Conservation (phyloP, 768 basidiomycete species). For the Agrocybe pediades region DNA sequence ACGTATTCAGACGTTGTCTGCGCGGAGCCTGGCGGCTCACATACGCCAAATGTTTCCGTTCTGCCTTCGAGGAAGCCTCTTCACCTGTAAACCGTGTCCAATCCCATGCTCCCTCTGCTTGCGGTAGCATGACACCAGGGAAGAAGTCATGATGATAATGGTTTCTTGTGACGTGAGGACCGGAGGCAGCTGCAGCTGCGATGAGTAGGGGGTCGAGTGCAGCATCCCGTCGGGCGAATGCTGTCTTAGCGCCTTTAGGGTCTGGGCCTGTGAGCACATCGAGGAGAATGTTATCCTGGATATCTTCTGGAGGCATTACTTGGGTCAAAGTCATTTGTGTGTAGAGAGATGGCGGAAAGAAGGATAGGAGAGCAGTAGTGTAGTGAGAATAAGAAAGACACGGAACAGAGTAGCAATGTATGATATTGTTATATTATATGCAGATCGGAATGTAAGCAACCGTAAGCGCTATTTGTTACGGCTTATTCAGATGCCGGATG, state of each 20-base stretch:
- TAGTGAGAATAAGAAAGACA: conserved; percentile 8
- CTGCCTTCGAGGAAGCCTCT: conserved; percentile 35
- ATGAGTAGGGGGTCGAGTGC: conserved; percentile 79
- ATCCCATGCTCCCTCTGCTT: conserved; percentile 55
- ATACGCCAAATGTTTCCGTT: conserved; percentile 56
- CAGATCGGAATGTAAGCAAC: not conserved
- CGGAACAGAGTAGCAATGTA: conserved; percentile 16
- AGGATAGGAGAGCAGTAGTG: conserved; percentile 10
- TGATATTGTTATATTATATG: not conserved
- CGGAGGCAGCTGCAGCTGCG: conserved; percentile 73
- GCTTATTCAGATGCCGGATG: conserved; percentile 24
- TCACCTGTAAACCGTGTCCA: conserved; percentile 58
- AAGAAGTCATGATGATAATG: conserved; percentile 85
- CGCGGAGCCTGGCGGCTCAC: conserved; percentile 79
- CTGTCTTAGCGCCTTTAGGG: conserved; percentile 38
- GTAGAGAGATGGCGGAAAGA: conserved; percentile 11
- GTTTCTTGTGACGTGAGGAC: conserved; percentile 79
- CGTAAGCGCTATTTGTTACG: not conserved
- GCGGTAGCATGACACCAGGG: conserved; percentile 55
- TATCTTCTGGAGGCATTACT: conserved; percentile 18
- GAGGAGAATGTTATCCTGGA: conserved; percentile 63
- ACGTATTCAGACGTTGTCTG: conserved; percentile 47
- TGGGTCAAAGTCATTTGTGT: conserved; percentile 21
- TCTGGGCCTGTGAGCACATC: conserved; percentile 61
- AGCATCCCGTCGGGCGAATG: conserved; percentile 65